Percentiles rank a stretch among this genome's conserved stretches.
Evolutionary conservation across 148 eudicot genomes (phyloP).

Genomic region (Polygonum aviculare): DNA sequence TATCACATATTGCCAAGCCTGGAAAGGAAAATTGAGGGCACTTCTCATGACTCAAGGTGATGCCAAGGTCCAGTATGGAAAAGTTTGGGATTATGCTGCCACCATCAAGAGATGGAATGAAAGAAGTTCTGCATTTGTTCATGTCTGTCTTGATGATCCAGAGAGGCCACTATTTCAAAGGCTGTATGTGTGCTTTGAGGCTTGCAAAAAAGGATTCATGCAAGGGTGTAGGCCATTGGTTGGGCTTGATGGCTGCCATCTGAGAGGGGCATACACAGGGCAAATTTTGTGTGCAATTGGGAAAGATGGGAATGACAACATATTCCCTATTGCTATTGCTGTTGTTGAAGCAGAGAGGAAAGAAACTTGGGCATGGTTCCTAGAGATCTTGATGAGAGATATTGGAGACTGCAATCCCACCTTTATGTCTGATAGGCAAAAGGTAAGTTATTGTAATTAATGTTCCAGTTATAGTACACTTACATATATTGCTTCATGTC

Average conservation of each 20-base stretch:
- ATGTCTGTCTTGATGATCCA: neutral
- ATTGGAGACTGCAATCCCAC: neutral
- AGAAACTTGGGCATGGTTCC: neutral
- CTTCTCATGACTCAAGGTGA: no score
- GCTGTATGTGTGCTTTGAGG: neutral
- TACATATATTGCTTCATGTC: no score
- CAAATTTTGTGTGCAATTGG: neutral
- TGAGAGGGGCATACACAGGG: neutral
- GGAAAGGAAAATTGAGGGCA: no score
- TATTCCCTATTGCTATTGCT: neutral
- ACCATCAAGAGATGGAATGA: no score
- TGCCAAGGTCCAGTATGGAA: no score
- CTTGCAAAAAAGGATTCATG: neutral
- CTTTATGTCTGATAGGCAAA: constrained; percentile 5
- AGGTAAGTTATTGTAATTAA: neutral
- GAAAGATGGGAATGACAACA: neutral
- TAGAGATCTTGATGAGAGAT: neutral
- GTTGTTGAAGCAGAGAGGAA: neutral
- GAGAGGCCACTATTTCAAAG: neutral
- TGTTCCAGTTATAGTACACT: no score
- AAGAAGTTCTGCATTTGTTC: no score
- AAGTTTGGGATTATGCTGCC: no score
- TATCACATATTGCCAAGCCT: no score
- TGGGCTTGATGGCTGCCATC: constrained; percentile 6
- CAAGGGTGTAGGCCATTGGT: constrained; percentile 1